A percentile compares a stretch with the other conserved stretches of the same genome.
These are phyloP conservation scores for Tulasnella sp. DNA, from an alignment of 768 basidiomycete species.

Conservation along the genomic window DNA sequence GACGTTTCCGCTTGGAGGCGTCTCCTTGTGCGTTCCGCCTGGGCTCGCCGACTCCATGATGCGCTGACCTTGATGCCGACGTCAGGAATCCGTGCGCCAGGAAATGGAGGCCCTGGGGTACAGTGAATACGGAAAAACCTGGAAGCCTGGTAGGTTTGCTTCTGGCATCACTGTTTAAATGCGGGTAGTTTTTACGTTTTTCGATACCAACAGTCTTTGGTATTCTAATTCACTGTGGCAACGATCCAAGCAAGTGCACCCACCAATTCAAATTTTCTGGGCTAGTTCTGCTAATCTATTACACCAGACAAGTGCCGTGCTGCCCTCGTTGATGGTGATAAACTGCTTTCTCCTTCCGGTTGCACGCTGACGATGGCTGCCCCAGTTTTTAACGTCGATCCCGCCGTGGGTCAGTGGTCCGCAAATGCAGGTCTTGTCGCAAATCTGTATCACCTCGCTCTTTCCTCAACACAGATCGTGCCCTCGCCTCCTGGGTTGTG, in stretches of 20 bases:
- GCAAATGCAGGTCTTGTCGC: not conserved
- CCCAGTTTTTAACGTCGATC: not conserved
- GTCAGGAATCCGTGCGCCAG: slow-evolving; percentile 2
- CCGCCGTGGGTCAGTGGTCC: not conserved
- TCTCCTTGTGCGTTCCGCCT: too few relatives aligned
- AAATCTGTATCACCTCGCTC: too few relatives aligned
- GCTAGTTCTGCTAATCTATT: not conserved
- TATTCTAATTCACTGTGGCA: not conserved
- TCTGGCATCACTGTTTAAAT: slow-evolving; percentile 2
- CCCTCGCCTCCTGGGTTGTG: slow-evolving; percentile 2
- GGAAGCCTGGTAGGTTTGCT: not conserved
- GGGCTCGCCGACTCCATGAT: too few relatives aligned
- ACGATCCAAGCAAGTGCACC: too few relatives aligned
- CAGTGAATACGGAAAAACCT: slow-evolving; percentile 1
- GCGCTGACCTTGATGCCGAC: too few relatives aligned
- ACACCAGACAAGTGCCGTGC: not conserved
- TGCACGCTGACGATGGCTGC: not conserved
- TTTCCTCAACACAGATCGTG: not conserved
- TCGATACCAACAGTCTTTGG: not conserved
- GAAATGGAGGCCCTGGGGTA: slow-evolving; percentile 8
- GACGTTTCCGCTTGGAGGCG: too few relatives aligned
- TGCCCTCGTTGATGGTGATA: slow-evolving; percentile 3
- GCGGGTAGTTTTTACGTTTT: slow-evolving; percentile 5
- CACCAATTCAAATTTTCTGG: too few relatives aligned
- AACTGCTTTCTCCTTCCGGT: not conserved